Percentiles rank a stretch among this genome's conserved stretches.
phyloP scores from a whole-genome alignment of 768 basidiomycete genomes.

The Candolleomyces aberdarensis region DNA sequence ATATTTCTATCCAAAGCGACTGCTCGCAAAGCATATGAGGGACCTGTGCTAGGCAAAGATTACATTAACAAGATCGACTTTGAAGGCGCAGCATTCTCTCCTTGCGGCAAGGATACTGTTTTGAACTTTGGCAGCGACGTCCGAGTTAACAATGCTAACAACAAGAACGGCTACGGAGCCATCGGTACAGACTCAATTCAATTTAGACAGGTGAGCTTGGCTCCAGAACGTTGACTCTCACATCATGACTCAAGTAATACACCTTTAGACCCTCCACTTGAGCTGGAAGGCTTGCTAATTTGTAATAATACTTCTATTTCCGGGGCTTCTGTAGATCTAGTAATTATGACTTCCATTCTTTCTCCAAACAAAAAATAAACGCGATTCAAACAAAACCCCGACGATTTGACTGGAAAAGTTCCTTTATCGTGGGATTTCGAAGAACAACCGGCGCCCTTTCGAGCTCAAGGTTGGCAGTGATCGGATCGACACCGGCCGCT shows the following conservation, averaged over 20 bases:
- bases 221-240: neutral
- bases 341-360: too few relatives aligned
- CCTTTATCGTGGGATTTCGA: too few relatives aligned
- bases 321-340: too few relatives aligned
- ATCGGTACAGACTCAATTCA: slow-evolving; percentile 12
- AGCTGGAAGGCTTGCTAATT: neutral
- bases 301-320: too few relatives aligned
- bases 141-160: slow-evolving; percentile 14
- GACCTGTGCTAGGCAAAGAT: slow-evolving; percentile 12
- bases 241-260: neutral
- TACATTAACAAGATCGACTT: slow-evolving; percentile 12
- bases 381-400: too few relatives aligned
- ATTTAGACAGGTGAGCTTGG: neutral
- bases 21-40: slow-evolving; percentile 5
- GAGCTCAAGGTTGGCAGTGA: too few relatives aligned
- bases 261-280: neutral
- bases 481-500: too few relatives aligned
- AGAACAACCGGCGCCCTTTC: too few relatives aligned
- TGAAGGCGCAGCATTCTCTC: slow-evolving; percentile 8
- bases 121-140: slow-evolving; percentile 16
- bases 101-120: slow-evolving; percentile 14
- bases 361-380: too few relatives aligned
- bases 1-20: slow-evolving; percentile 5
- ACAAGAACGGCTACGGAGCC: slow-evolving; percentile 11
- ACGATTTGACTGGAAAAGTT: too few relatives aligned